Evolutionary conservation across 208 protist species (phyloP).

Genomic region (Trichomonas tenax): DNA sequence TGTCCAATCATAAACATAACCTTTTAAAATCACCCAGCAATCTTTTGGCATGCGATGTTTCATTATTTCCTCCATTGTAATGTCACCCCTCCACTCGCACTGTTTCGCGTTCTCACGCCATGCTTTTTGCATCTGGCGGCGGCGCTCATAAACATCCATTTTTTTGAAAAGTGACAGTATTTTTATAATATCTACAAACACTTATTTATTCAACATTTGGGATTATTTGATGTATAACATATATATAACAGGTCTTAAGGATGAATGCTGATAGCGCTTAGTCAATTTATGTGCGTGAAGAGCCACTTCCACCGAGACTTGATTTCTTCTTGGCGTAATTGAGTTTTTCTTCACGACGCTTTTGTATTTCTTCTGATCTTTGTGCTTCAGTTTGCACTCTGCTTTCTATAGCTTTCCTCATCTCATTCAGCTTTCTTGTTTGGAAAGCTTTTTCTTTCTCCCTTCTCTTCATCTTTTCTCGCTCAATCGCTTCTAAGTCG

Average conservation of each 20-base stretch:
- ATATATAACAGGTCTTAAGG: no score
- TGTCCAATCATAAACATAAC: neutral
- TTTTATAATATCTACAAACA: no score
- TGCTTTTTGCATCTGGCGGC: neutral
- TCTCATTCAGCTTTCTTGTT: neutral
- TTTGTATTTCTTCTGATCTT: neutral
- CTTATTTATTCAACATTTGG: no score
- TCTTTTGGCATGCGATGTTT: neutral
- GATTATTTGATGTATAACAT: no score
- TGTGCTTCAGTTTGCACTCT: neutral
- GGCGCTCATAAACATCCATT: neutral
- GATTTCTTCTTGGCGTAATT: neutral
- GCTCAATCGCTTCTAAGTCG: neutral
- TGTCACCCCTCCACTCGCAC: neutral
- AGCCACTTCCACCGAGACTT: neutral
- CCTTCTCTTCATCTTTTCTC: neutral
- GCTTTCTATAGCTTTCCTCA: neutral
- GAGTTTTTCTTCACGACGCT: neutral
- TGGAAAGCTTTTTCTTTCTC: neutral
- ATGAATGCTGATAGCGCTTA: no score
- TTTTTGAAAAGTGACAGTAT: neutral
- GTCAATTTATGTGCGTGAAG: no score
- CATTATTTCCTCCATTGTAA: constrained; percentile 1
- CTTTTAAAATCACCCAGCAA: neutral
- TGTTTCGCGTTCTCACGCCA: neutral